Evolutionary conservation across 495 filamentous ascomycete genomes (phyloP), one percentile per base, ranked within the genome.

Genomic region (Penicillium paxilli): DNA sequence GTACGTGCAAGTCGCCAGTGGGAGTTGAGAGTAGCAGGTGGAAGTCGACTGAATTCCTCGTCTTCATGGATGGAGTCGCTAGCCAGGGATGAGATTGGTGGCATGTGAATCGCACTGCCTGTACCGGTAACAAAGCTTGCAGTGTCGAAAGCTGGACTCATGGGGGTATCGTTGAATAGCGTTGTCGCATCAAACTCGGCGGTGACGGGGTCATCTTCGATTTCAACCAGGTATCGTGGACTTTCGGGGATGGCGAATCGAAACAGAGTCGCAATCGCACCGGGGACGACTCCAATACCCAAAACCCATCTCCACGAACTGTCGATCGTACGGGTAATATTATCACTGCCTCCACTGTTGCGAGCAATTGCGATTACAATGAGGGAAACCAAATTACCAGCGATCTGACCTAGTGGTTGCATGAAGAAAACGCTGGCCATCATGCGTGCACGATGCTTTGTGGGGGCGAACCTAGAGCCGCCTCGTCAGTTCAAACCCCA

Each of bases 381-480:
- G 0, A 80, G 58, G 0, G 76, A 73, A 32, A 82, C 73, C 20
- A 84, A 47, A n/a, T 81, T 79, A 21, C 75, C 85, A 7, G 80
- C 71, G n/a, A 88, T 71, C 51, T 87, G 85, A 1, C 85, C 86
- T 6, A 87, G 56, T 0, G 84, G 80, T 45, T 89, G 86, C 79
- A 83, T 84, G 46, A 85, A 73, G 65, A 88, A 87, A 14, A 89
- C 82, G 4, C 79, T 78, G 7, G 82, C 83, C 65, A 89, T 73
- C 85, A 89, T 88, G 5, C 77, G 76, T 24, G 76, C 83, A 17
- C 86, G 69, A 22, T 76, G 78, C 44, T 78, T 77, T 2, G 77
- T 83, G 0, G 84, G 81, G 4, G 84, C 83, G 59, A 82, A 87
- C 59, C 77, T 80, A 24, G 11, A 65, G 53, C 42, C 25, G 20